These are phyloP conservation scores for Lindgomyces ingoldianus DNA, from an alignment of 495 filamentous ascomycete genomes.

Conservation along the genomic window DNA sequence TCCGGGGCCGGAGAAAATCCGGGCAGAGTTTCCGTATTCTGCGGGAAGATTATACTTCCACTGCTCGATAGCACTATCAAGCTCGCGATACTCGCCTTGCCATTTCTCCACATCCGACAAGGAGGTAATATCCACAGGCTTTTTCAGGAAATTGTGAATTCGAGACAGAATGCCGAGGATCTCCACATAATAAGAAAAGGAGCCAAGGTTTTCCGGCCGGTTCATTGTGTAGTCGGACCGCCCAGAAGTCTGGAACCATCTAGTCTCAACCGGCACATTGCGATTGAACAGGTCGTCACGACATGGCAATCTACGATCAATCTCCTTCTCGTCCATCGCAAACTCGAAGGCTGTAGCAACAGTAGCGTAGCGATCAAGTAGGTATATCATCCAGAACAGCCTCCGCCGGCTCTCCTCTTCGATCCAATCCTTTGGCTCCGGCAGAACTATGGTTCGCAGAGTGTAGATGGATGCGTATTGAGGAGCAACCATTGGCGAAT, in stretches of 20 bases:
- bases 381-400: constrained; percentile 90
- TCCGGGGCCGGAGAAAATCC: constrained; percentile 65
- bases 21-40: constrained; percentile 78
- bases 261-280: constrained; percentile 79
- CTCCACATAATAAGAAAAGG: constrained; percentile 84
- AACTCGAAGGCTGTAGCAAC: constrained; percentile 89
- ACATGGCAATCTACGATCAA: constrained; percentile 82
- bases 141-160: constrained; percentile 82
- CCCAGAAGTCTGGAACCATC: constrained; percentile 67
- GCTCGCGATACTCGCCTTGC: constrained; percentile 81
- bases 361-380: constrained; percentile 85
- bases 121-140: constrained; percentile 82
- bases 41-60: constrained; percentile 82
- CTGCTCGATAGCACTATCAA: constrained; percentile 72
- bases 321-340: constrained; percentile 81
- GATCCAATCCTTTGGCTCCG: constrained; percentile 79
- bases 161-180: constrained; percentile 81
- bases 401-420: constrained; percentile 82
- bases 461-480: constrained; percentile 83
- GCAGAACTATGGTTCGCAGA: constrained; percentile 74
- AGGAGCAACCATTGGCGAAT: constrained; percentile 71
- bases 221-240: constrained; percentile 62
- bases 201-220: constrained; percentile 77
- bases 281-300: constrained; percentile 81
- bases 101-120: constrained; percentile 82